These are phyloP conservation scores for Trichoderma pleuroti DNA, from an alignment of 2,329 filamentous ascomycete species.

Conservation along the genomic window DNA sequence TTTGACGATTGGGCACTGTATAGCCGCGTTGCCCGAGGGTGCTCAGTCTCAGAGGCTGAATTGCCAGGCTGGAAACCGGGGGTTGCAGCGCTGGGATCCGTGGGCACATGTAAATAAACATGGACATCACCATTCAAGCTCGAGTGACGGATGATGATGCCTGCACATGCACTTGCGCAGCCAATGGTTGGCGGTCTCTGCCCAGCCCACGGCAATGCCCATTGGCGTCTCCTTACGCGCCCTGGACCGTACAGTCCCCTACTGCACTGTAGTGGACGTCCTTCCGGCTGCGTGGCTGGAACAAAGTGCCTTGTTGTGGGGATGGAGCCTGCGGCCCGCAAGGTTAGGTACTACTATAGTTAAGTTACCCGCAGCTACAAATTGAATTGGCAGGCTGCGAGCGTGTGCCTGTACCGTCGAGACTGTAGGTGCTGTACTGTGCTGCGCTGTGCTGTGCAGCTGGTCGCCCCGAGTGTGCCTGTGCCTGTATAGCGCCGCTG, in stretches of 20 bases:
- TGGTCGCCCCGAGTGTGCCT: neutral
- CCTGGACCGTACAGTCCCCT: neutral
- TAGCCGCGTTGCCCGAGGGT: neutral
- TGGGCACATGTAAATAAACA: conserved; percentile 13
- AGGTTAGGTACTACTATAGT: too few species aligned
- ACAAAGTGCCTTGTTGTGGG: neutral
- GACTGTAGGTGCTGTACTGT: neutral
- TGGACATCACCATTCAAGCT: neutral
- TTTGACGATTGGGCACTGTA: neutral
- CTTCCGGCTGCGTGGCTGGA: neutral
- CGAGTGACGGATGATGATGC: neutral
- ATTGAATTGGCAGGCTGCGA: neutral
- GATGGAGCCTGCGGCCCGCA: neutral
- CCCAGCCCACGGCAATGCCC: neutral
- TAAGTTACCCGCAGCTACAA: neutral
- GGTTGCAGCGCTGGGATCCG: conserved; percentile 9
- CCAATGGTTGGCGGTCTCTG: neutral
- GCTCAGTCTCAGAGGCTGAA: neutral
- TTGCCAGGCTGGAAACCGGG: neutral
- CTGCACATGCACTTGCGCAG: neutral
- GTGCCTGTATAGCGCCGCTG: neutral
- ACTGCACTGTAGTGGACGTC: neutral
- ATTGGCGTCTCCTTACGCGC: neutral
- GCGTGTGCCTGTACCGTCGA: neutral
- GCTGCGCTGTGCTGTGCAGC: neutral